Conservation (phyloP, 345 rosid species). For the Conringia planisiliqua region DNA sequence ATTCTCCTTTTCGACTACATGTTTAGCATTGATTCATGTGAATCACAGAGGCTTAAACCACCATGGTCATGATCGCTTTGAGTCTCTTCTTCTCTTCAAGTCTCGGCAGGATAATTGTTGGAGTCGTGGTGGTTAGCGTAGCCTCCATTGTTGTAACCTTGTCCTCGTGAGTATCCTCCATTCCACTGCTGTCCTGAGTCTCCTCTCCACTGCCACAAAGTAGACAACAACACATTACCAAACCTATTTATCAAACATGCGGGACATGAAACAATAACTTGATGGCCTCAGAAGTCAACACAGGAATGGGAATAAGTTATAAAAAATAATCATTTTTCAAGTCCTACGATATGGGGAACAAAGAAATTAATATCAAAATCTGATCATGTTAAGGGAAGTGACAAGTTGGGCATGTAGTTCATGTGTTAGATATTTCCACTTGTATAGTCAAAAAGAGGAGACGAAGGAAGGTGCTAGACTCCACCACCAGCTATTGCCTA, state of each 20-base stretch:
- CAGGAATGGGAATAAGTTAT: background rate
- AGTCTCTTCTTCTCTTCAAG: constrained; percentile 18
- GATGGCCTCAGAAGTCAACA: background rate
- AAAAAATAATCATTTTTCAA: background rate
- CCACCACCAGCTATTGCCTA: constrained; percentile 20
- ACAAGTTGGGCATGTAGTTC: constrained; percentile 14
- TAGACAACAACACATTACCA: background rate
- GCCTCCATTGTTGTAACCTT: constrained; percentile 62
- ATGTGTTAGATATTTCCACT: constrained; percentile 18
- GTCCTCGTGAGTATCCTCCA: constrained; percentile 66
- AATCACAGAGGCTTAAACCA: constrained; percentile 15
- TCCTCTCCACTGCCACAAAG: constrained; percentile 65
- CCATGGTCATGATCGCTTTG: background rate
- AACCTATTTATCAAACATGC: background rate
- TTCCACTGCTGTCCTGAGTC: constrained; percentile 70
- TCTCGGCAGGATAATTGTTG: constrained; percentile 19
- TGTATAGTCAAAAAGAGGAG: constrained; percentile 5
- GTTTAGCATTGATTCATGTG: constrained; percentile 14
- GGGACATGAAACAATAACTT: background rate
- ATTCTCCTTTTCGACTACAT: constrained; percentile 20
- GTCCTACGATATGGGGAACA: background rate
- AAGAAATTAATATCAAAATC: background rate
- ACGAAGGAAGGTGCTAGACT: constrained; percentile 8
- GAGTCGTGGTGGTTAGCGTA: constrained; percentile 40
- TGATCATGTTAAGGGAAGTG: constrained; percentile 3